Conservation (phyloP, 495 filamentous ascomycete genomes). For the Geopyxis carbonaria region DNA sequence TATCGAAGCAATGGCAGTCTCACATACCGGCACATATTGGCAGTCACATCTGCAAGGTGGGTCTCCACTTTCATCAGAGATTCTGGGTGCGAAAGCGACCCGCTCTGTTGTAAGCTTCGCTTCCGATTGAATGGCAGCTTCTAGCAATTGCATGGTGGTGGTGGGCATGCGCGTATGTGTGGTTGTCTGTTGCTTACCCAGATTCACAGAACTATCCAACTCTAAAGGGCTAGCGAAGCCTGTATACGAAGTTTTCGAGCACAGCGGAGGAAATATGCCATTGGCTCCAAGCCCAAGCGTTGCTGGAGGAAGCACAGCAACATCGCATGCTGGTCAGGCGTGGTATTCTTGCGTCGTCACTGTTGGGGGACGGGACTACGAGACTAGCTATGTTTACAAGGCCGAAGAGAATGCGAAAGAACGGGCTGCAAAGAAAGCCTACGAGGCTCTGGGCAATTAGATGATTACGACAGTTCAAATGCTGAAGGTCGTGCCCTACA, state of each 20-base stretch:
- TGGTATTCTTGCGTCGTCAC: conserved; percentile 24
- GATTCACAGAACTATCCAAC: conserved; percentile 17
- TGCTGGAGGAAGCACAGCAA: conserved; percentile 10
- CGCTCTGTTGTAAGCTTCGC: conserved; percentile 11
- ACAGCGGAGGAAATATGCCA: conserved; percentile 23
- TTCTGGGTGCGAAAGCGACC: conserved; percentile 7
- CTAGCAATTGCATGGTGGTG: conserved; percentile 6
- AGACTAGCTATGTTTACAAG: conserved; percentile 23
- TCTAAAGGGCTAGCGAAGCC: conserved; percentile 18
- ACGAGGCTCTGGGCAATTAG: conserved; percentile 17
- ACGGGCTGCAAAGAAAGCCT: conserved; percentile 23
- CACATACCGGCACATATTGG: conserved; percentile 24
- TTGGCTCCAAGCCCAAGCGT: conserved; percentile 19
- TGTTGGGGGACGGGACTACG: conserved; percentile 19
- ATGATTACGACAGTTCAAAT: too few relatives aligned
- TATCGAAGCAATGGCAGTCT: conserved; percentile 26
- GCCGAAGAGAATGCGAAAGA: conserved; percentile 24
- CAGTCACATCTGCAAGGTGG: conserved; percentile 24
- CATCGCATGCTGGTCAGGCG: conserved; percentile 18
- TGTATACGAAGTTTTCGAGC: conserved; percentile 23
- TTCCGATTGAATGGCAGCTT: conserved; percentile 7
- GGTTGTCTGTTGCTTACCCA: conserved; percentile 1
- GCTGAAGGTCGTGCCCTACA: too few relatives aligned
- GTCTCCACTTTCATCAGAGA: conserved; percentile 18
- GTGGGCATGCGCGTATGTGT: conserved; percentile 12